phyloP scores from a whole-genome alignment of 352 stramenopile genomes.

The Globisporangium yorkense region DNA sequence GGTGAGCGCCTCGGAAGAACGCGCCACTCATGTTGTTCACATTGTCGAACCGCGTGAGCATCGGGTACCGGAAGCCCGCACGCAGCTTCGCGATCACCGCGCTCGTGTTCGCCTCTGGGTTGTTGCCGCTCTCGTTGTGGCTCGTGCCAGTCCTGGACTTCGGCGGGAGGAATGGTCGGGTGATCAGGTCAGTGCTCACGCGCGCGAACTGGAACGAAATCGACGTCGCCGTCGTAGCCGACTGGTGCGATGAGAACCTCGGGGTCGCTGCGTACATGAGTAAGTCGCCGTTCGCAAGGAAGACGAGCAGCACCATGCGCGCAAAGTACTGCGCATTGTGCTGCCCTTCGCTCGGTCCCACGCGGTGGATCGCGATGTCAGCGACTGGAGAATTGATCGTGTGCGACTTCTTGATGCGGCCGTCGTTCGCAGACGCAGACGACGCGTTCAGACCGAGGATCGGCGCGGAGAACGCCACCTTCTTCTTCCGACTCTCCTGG shows the following conservation, averaged over 20 bases:
- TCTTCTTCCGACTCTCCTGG: slow-evolving; percentile 48
- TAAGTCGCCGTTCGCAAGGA: slow-evolving; percentile 79
- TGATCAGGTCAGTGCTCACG: slow-evolving; percentile 69
- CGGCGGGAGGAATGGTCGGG: slow-evolving; percentile 55
- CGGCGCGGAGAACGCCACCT: slow-evolving; percentile 46
- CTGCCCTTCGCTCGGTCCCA: slow-evolving; percentile 68
- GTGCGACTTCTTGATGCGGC: slow-evolving; percentile 75
- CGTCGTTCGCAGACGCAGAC: slow-evolving; percentile 64
- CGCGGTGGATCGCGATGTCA: slow-evolving; percentile 76
- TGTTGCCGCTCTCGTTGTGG: slow-evolving; percentile 46
- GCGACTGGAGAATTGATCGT: slow-evolving; percentile 78
- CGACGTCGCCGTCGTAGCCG: slow-evolving; percentile 10
- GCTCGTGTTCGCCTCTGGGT: slow-evolving; percentile 55
- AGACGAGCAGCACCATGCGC: slow-evolving; percentile 80
- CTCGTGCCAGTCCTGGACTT: slow-evolving; percentile 38
- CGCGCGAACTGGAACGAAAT: slow-evolving; percentile 62
- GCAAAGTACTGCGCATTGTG: slow-evolving; percentile 69
- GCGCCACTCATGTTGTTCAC: slow-evolving; percentile 81
- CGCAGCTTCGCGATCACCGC: slow-evolving; percentile 69
- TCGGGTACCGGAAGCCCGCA: slow-evolving; percentile 79
- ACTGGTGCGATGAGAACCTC: slow-evolving; percentile 19
- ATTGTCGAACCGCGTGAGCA: slow-evolving; percentile 77
- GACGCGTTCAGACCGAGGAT: slow-evolving; percentile 66
- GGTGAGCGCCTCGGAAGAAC: slow-evolving; percentile 81
- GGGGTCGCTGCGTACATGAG: slow-evolving; percentile 70